Percentiles rank a stretch among this genome's conserved stretches.
Evolutionary conservation across 805 yeast genomes (phyloP).

Genomic region (Dipodascus geniculatus): DNA sequence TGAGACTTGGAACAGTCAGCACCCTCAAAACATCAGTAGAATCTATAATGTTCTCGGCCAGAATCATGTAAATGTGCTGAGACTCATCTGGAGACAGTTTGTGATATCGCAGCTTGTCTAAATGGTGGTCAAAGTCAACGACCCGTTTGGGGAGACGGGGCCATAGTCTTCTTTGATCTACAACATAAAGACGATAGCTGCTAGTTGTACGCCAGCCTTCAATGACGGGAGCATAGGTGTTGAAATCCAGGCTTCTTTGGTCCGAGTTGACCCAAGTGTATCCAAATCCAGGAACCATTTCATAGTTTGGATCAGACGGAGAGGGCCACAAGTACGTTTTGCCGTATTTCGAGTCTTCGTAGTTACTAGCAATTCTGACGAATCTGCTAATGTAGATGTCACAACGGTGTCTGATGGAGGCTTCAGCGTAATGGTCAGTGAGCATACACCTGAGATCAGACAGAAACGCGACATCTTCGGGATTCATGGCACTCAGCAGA

Average conservation of each 20-base stretch:
- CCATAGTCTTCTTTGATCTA: constrained; percentile 14
- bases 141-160: constrained; percentile 14
- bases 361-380: constrained; percentile 19
- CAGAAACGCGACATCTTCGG: constrained; percentile 17
- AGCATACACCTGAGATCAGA: constrained; percentile 19
- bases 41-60: constrained; percentile 16
- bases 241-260: constrained; percentile 15
- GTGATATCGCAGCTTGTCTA: constrained; percentile 19
- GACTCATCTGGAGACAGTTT: constrained; percentile 17
- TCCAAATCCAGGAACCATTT: constrained; percentile 21
- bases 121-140: constrained; percentile 20
- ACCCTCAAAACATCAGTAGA: constrained; percentile 21
- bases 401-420: constrained; percentile 19
- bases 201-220: constrained; percentile 22
- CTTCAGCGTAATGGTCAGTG: constrained; percentile 21
- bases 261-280: constrained; percentile 20
- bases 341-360: constrained; percentile 18
- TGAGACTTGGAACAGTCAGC: constrained; percentile 14
- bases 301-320: constrained; percentile 9
- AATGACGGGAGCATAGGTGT: constrained; percentile 16
- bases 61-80: constrained; percentile 15
- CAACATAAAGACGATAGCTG: constrained; percentile 17
- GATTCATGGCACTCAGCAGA: not conserved
- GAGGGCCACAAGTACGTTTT: constrained; percentile 15
- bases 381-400: constrained; percentile 18